Percentiles rank a stretch among this genome's conserved stretches.
Evolutionary conservation across 441 rosid genomes (phyloP).

Genomic region (Brassica balearica): DNA sequence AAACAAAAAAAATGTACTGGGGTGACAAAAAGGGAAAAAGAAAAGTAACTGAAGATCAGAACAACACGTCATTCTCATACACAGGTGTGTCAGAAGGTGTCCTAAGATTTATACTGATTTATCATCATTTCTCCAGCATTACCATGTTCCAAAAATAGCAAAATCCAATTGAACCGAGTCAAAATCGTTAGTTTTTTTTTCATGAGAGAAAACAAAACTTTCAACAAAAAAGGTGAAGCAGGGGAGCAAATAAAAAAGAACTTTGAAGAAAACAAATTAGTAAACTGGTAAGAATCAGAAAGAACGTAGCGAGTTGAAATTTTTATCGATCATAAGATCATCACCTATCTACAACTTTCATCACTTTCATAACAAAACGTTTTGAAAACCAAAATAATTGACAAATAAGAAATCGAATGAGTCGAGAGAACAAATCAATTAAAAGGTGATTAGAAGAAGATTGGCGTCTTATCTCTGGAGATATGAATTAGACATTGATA

Average conservation of each 20-base stretch:
- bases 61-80: constrained; percentile 55
- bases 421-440: neutral
- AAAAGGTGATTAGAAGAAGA: neutral
- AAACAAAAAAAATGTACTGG: neutral
- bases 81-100: constrained; percentile 65
- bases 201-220: neutral
- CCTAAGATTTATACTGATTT: constrained; percentile 57
- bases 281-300: constrained; percentile 55
- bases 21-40: neutral
- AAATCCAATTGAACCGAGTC: neutral
- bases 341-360: constrained; percentile 56
- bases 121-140: constrained; percentile 47
- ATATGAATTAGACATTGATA: neutral
- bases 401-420: neutral
- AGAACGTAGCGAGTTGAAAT: constrained; percentile 70
- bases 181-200: neutral
- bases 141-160: neutral
- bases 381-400: neutral
- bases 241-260: neutral
- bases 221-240: neutral
- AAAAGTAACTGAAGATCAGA: constrained; percentile 47
- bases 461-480: neutral
- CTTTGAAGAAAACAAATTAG: no score
- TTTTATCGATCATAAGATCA: constrained; percentile 53
- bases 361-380: constrained; percentile 48